These are phyloP conservation scores for Angophora floribunda DNA, from an alignment of 345 rosid species.

Conservation along the genomic window DNA sequence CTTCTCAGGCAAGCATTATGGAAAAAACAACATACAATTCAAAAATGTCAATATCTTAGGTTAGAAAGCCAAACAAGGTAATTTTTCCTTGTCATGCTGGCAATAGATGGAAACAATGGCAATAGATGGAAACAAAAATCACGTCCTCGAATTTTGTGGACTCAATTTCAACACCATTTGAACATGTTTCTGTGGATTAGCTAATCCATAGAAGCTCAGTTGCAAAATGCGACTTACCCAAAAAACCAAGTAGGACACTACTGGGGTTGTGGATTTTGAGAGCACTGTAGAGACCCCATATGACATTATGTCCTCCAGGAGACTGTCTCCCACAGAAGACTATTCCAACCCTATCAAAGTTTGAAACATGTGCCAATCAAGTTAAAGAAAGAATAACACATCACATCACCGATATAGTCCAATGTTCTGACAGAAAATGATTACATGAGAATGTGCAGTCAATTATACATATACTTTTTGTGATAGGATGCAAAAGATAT, in stretches of 20 bases:
- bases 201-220: background rate
- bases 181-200: background rate
- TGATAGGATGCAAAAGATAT: background rate
- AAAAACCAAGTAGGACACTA: constrained; percentile 70
- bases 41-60: background rate
- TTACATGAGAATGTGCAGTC: background rate
- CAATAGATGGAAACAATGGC: background rate
- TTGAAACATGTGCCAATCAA: background rate
- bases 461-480: background rate
- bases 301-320: constrained; percentile 97
- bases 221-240: constrained; percentile 38
- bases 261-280: constrained; percentile 76
- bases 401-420: background rate
- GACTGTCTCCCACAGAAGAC: constrained; percentile 98
- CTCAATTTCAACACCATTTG: background rate
- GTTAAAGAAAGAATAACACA: background rate
- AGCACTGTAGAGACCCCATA: constrained; percentile 86
- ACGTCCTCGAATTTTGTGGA: background rate
- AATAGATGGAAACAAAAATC: background rate
- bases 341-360: constrained; percentile 66
- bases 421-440: background rate
- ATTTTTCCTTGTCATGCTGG: background rate
- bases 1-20: background rate
- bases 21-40: background rate
- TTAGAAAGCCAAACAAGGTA: background rate